Percentiles rank a stretch among this genome's conserved stretches.
These are phyloP conservation scores for Elsinoe necatrix DNA, from an alignment of 2,329 filamentous ascomycete genomes.

Conservation along the genomic window DNA sequence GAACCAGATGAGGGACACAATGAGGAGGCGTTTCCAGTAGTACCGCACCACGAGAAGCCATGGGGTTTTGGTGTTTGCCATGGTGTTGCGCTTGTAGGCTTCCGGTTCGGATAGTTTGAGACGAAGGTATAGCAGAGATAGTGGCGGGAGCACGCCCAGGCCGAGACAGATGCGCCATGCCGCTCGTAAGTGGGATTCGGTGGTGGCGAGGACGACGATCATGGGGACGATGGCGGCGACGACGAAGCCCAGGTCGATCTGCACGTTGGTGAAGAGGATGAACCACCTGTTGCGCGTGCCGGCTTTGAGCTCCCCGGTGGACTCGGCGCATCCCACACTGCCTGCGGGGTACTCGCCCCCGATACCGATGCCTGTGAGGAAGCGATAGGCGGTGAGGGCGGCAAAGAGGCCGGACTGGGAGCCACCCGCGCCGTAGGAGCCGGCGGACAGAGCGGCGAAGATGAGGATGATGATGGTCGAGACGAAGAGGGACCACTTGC, in stretches of 20 bases:
- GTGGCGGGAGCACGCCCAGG: constrained; percentile 67
- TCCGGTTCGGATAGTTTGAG: constrained; percentile 69
- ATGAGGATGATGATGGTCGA: constrained; percentile 78
- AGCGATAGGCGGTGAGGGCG: constrained; percentile 72
- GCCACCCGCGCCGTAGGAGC: constrained; percentile 65
- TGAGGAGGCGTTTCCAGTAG: constrained; percentile 63
- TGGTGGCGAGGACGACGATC: constrained; percentile 46
- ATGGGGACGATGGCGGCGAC: constrained; percentile 70
- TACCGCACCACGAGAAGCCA: constrained; percentile 49
- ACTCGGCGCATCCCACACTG: constrained; percentile 74
- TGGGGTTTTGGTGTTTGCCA: constrained; percentile 49
- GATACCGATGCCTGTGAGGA: constrained; percentile 55
- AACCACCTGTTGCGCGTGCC: constrained; percentile 84
- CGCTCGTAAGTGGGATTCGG: constrained; percentile 57
- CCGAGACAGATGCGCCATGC: constrained; percentile 79
- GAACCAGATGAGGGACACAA: constrained; percentile 74
- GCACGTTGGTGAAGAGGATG: constrained; percentile 72
- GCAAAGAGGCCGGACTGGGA: constrained; percentile 64
- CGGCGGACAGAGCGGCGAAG: constrained; percentile 72
- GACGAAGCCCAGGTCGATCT: constrained; percentile 80
- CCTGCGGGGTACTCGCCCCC: constrained; percentile 69
- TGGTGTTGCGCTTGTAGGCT: constrained; percentile 62
- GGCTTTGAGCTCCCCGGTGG: constrained; percentile 68
- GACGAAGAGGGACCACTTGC: constrained; percentile 69
- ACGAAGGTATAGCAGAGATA: constrained; percentile 62